Evolutionary conservation across 129 eudicot species (phyloP), one percentile per base, ranked within the genome.

Genomic region (Oenanthe sinensis): DNA sequence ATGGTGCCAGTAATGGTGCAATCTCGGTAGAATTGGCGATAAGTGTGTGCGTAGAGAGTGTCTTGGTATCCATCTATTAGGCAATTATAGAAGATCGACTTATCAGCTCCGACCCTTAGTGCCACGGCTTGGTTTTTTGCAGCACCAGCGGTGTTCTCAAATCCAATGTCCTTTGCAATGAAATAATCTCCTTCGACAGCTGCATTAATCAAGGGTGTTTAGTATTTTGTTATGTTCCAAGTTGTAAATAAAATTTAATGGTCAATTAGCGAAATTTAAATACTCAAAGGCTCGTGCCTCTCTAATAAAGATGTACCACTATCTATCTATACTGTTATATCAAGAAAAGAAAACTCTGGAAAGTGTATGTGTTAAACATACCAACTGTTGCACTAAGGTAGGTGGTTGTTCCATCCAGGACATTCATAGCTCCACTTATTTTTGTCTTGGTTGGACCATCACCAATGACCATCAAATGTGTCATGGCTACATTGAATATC

Each of bases 61-160:
- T 91, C 97, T 85, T 91, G 97, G 87, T 87, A 87, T 10, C 93
- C 97, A 42, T 91, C 87, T 82, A 87, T 84, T 12, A 81, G 92
- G 81, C 97, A 89, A 43, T 86, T 86, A 84, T 81, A 81, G 87
- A 91, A 87, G 45, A 89, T 82, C 11, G 85, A 63, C 76, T 67
- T 69, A 44, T 91, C 93, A 5, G 93, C 90, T 39, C 87, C 81
- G 5, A 87, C 93, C 1, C 97, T 85, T 36, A 91, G 77, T 8
- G 97, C 97, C 46, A 91, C 93, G 0, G 93, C 97, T 75, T 91
- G 97, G 79, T 87, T 86, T 81, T 91, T 91, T 54, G 76, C 83
- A 7, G 90, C 75, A 24, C 97, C 97, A 0, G 97, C 97, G 2
- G 93, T 47, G 87, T 91, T 91, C 85, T 87, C 97, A 78, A 91